phyloP scores from a whole-genome alignment of 129 eudicot species.

The carrot (Daucus carota) region DNA sequence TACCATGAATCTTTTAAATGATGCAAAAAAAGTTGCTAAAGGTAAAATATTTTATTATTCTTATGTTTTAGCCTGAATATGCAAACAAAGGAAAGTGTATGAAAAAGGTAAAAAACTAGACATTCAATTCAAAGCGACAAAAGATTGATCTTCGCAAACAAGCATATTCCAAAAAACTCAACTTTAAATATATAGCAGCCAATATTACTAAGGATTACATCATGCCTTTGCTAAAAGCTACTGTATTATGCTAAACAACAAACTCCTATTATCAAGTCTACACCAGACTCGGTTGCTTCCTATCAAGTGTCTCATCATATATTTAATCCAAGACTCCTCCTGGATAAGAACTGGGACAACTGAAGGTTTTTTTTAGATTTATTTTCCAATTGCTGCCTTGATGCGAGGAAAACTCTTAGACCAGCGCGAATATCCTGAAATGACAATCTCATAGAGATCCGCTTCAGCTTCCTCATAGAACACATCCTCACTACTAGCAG shows the following conservation, averaged over 20 bases:
- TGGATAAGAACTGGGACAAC: not conserved
- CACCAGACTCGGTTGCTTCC: not conserved
- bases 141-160: not conserved
- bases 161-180: not conserved
- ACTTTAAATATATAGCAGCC: not conserved
- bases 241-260: not conserved
- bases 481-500: conserved; percentile 31
- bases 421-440: conserved; percentile 82
- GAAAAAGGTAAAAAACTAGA: no score
- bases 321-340: not conserved
- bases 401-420: conserved; percentile 53
- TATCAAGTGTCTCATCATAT: not conserved
- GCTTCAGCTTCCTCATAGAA: conserved; percentile 38
- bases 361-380: not conserved
- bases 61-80: no score
- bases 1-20: no score
- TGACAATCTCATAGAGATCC: conserved; percentile 64
- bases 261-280: not conserved
- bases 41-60: no score
- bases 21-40: no score
- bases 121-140: not conserved
- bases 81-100: no score
- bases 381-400: conserved; percentile 47
- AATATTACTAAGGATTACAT: not conserved
- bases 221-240: not conserved